phyloP scores from a whole-genome alignment of 192 early-diverging fungal genomes.

The Cladochytrium replicatum region DNA sequence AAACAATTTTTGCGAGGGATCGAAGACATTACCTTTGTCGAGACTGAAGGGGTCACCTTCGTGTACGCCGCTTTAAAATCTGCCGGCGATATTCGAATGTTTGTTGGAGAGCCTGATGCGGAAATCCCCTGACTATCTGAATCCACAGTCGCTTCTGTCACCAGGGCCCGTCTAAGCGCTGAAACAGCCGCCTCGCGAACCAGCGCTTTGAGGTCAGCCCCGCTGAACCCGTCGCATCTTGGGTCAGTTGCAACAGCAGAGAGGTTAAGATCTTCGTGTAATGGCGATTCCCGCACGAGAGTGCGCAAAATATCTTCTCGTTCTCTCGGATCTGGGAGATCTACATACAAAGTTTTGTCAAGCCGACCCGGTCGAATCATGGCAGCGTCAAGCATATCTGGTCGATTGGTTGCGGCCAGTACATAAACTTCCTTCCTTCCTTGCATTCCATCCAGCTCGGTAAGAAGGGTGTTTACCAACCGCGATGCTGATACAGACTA shows the following conservation, averaged over 20 bases:
- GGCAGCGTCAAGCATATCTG: conserved; percentile 95
- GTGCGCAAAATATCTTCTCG: conserved; percentile 78
- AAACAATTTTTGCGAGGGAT: neutral
- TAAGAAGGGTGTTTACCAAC: conserved; percentile 93
- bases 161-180: conserved; percentile 54
- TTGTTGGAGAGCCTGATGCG: conserved; percentile 7
- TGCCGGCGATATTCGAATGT: conserved; percentile 40
- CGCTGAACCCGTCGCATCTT: conserved; percentile 46
- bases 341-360: conserved; percentile 96
- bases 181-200: conserved; percentile 60
- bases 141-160: conserved; percentile 28
- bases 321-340: conserved; percentile 72
- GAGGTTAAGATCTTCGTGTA: conserved; percentile 47
- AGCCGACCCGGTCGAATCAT: conserved; percentile 95
- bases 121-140: conserved; percentile 19
- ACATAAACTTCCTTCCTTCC: conserved; percentile 84
- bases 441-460: conserved; percentile 93
- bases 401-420: conserved; percentile 95
- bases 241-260: conserved; percentile 27
- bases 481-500: conserved; percentile 82
- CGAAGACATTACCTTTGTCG: conserved; percentile 30
- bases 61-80: conserved; percentile 78
- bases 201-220: conserved; percentile 48
- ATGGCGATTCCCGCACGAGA: conserved; percentile 66
- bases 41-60: conserved; percentile 75